Evolutionary conservation across 139 green algal species (phyloP), one percentile per base, ranked within the genome.

Genomic region (Auxenochlorella pyrenoidosa): DNA sequence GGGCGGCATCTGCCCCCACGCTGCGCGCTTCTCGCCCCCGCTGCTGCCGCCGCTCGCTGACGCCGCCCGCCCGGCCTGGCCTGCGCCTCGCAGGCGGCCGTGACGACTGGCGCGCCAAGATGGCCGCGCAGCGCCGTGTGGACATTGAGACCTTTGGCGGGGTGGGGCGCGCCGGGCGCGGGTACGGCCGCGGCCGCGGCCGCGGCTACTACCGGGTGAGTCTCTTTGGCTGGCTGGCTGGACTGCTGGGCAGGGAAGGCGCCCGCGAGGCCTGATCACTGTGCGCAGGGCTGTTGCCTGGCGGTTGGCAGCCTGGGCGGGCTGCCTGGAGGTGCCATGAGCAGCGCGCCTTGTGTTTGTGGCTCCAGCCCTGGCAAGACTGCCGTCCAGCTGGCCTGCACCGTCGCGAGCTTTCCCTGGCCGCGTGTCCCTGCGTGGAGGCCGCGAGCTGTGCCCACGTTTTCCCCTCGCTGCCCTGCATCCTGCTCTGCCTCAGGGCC

Each of bases 121-220:
- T 93, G 65, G 89, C 90, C 0, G 95, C 95, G 79, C 93, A 95
- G 91, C 92, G 96, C 75, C 91, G 92, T 28, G 82, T 96, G 22
- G 96, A 98, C 84, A 92, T 97, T 58, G 95, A 97, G 88, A 98
- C 96, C 1, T 98, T 98, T 89, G 96, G 96, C 60, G 94, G 93
- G 30, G n/a, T 86, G 93, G 16, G 80, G 85, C 59, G 87, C 83
- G 85, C 79, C 71, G 78, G 51, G 12, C 44, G 78, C 16, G 63
- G 78, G 34, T 83, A 83, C 79, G 79, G 79, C 24, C 79, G 79
- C 24, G 77, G 77, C 47, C 47, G 77, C 32, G 79, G 77, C 51
- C 77, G 79, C 26, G 79, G 79, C 58, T 63, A 63, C 24, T 38
- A 63, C 58, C 47, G 77, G 32, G 77, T 83, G 77, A 83, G 77